Conservation (phyloP, 179 eudicot species). For the Patellifolia procumbens region DNA sequence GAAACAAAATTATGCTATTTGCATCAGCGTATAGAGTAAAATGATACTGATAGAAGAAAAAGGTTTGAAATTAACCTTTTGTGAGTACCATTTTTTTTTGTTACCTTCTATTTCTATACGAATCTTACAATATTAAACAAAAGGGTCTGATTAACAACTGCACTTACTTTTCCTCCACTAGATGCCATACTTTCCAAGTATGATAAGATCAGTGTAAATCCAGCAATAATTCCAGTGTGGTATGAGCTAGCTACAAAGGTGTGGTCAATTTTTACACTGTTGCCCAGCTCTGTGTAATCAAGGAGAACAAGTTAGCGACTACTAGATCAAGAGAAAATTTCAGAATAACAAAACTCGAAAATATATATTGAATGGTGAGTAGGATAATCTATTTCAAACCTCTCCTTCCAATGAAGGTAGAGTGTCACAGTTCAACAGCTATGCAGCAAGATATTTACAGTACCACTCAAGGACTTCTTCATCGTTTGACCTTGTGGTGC, state of each 20-base stretch:
- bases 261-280: constrained; percentile 56
- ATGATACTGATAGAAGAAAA: too few relatives aligned
- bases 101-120: neutral
- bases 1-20: neutral
- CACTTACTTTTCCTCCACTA: constrained; percentile 55
- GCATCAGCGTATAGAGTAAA: too few relatives aligned
- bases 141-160: constrained; percentile 3
- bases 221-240: constrained; percentile 85
- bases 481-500: too few relatives aligned
- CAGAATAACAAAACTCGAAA: neutral
- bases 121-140: constrained; percentile 2
- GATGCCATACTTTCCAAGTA: constrained; percentile 54
- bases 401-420: constrained; percentile 1
- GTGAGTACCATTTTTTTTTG: neutral
- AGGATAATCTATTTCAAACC: neutral
- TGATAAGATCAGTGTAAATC: constrained; percentile 66
- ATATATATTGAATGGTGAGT: neutral
- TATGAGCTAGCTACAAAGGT: constrained; percentile 76
- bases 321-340: constrained; percentile 11
- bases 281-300: constrained; percentile 41
- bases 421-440: neutral
- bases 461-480: neutral
- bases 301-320: constrained; percentile 1
- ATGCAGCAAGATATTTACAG: neutral
- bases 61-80: too few relatives aligned